A percentile compares a stretch with the other conserved stretches of the same genome.
phyloP scores from a whole-genome alignment of 208 protist genomes.

The Trypanosoma caninum region DNA sequence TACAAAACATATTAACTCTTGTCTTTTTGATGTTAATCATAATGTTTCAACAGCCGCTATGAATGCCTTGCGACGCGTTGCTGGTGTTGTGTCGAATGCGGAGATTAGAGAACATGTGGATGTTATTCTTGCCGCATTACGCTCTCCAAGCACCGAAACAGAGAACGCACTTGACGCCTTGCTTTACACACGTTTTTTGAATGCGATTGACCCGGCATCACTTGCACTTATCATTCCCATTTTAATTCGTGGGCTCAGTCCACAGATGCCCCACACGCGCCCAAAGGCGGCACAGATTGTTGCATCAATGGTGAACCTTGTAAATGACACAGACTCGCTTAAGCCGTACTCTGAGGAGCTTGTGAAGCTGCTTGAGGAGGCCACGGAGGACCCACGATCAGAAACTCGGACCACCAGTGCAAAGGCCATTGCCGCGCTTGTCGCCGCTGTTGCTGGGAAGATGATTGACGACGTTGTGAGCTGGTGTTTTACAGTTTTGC shows the following conservation, averaged over 20 bases:
- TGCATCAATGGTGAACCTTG: constrained; percentile 84
- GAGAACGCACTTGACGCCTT: constrained; percentile 89
- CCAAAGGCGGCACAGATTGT: constrained; percentile 92
- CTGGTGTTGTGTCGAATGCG: constrained; percentile 86
- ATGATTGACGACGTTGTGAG: constrained; percentile 66
- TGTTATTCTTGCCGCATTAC: constrained; percentile 84
- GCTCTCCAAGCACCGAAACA: constrained; percentile 85
- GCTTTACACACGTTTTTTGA: constrained; percentile 92
- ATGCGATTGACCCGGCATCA: constrained; percentile 89
- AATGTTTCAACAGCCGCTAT: constrained; percentile 75
- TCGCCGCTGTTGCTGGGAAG: constrained; percentile 59
- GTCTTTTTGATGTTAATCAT: constrained; percentile 89
- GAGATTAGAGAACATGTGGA: constrained; percentile 92
- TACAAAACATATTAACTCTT: constrained; percentile 84
- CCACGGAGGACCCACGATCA: constrained; percentile 79
- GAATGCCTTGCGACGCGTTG: constrained; percentile 84
- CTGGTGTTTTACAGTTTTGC: constrained; percentile 81
- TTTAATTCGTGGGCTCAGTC: constrained; percentile 74
- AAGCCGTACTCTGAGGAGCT: constrained; percentile 85
- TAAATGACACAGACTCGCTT: constrained; percentile 79
- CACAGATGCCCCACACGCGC: constrained; percentile 64
- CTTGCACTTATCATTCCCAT: constrained; percentile 92
- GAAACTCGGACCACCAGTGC: constrained; percentile 85
- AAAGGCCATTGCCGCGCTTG: constrained; percentile 80
- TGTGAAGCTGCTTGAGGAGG: constrained; percentile 78